Conservation (phyloP, 805 yeast genomes). For the Brettanomyces bruxellensis region DNA sequence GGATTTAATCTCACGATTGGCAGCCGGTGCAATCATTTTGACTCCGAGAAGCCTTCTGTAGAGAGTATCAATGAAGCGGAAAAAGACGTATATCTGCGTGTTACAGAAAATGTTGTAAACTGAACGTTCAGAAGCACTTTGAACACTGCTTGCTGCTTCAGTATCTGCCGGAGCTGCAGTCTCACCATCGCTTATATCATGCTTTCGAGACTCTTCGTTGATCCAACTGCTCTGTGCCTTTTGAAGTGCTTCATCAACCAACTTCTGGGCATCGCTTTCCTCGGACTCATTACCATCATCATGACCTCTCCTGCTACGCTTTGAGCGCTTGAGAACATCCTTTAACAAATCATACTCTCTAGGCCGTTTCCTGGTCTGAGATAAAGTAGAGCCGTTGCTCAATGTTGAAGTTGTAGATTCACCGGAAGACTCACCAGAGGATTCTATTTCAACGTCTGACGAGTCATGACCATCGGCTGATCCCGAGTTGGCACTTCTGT, state of each 20-base stretch:
- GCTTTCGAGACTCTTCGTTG: conserved; percentile 14
- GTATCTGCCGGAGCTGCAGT: neutral
- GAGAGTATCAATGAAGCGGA: conserved; percentile 75
- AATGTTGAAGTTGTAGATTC: neutral
- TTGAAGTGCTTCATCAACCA: conserved; percentile 17
- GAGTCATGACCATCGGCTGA: conserved; percentile 3
- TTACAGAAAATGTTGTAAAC: conserved; percentile 78
- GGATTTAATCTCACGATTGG: conserved; percentile 59
- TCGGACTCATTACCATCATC: neutral
- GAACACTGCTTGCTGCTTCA: conserved; percentile 2
- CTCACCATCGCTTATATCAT: neutral
- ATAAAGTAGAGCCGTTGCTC: conserved; percentile 13
- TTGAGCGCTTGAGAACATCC: conserved; percentile 46
- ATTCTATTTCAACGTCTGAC: neutral
- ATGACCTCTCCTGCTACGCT: conserved; percentile 12
- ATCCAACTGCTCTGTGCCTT: conserved; percentile 28
- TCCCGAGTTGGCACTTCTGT: neutral
- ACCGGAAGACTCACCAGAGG: neutral
- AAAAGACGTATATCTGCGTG: conserved; percentile 79
- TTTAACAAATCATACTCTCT: conserved; percentile 50
- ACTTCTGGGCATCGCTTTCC: neutral
- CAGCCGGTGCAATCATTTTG: conserved; percentile 61
- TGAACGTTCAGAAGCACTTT: conserved; percentile 31
- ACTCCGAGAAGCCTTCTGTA: conserved; percentile 76
- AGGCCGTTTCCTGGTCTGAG: conserved; percentile 35